These are phyloP conservation scores for Cyphellophora europaea DNA, from an alignment of 2,329 filamentous ascomycete species.

Conservation along the genomic window DNA sequence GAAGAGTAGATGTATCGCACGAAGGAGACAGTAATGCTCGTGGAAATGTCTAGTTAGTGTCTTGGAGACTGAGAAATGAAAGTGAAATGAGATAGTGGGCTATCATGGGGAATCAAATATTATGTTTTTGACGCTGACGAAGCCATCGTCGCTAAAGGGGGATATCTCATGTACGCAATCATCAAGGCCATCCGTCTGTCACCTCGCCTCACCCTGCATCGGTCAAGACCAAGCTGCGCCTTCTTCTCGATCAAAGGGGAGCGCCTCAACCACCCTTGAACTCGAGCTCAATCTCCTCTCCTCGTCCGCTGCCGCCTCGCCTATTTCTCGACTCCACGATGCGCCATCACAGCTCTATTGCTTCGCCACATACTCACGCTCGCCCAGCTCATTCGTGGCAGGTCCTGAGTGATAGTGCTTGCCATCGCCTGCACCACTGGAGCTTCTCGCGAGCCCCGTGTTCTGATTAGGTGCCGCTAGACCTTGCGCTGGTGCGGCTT, in stretches of 20 bases:
- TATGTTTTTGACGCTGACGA: no score
- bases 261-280: neutral
- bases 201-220: no score
- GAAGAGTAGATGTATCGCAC: no score
- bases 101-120: no score
- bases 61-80: no score
- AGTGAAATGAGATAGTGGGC: no score
- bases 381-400: conserved; percentile 1
- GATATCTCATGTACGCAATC: no score
- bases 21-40: no score
- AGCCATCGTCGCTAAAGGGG: no score
- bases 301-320: neutral
- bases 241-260: neutral
- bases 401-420: conserved; percentile 1
- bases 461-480: neutral
- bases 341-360: neutral
- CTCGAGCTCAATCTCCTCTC: neutral
- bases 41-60: no score
- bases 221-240: neutral
- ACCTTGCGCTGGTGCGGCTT: neutral
- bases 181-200: no score
- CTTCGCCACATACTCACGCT: conserved; percentile 2
- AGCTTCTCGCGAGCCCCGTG: neutral
- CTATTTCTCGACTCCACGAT: neutral
- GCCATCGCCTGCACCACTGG: neutral